These are phyloP conservation scores for Phaeomoniella chlamydospora DNA, from an alignment of 2,329 filamentous ascomycete species.

Conservation along the genomic window DNA sequence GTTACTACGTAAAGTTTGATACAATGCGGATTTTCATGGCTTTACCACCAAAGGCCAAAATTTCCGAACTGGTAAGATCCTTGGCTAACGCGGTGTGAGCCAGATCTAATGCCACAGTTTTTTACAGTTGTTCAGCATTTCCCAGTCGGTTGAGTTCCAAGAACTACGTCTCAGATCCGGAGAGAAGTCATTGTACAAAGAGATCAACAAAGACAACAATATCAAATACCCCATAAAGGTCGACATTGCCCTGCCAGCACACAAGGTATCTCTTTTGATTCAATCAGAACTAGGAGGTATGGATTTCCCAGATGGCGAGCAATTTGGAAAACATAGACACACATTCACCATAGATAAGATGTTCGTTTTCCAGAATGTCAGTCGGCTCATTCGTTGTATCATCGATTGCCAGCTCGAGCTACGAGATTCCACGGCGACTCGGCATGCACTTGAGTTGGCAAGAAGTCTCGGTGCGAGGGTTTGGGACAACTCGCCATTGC, in stretches of 20 bases:
- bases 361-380: constrained; percentile 52
- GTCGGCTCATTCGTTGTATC: constrained; percentile 58
- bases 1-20: constrained; percentile 64
- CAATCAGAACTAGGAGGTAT: constrained; percentile 58
- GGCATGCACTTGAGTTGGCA: constrained; percentile 60
- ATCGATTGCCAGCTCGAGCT: constrained; percentile 54
- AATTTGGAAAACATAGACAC: constrained; percentile 36
- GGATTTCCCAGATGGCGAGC: constrained; percentile 46
- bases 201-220: constrained; percentile 53
- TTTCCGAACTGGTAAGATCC: constrained; percentile 52
- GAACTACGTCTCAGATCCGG: constrained; percentile 56
- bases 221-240: constrained; percentile 60
- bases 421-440: constrained; percentile 52
- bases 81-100: too few relatives aligned
- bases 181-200: constrained; percentile 56
- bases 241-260: constrained; percentile 47
- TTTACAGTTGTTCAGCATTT: constrained; percentile 50
- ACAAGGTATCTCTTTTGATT: constrained; percentile 68
- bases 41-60: constrained; percentile 44
- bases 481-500: constrained; percentile 71
- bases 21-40: constrained; percentile 61
- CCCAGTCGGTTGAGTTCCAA: constrained; percentile 57
- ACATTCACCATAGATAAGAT: constrained; percentile 45
- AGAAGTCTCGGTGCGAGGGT: constrained; percentile 59
- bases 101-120: neutral